Conservation (phyloP, 2,329 filamentous ascomycete genomes). For the Trichoderma sp. region DNA sequence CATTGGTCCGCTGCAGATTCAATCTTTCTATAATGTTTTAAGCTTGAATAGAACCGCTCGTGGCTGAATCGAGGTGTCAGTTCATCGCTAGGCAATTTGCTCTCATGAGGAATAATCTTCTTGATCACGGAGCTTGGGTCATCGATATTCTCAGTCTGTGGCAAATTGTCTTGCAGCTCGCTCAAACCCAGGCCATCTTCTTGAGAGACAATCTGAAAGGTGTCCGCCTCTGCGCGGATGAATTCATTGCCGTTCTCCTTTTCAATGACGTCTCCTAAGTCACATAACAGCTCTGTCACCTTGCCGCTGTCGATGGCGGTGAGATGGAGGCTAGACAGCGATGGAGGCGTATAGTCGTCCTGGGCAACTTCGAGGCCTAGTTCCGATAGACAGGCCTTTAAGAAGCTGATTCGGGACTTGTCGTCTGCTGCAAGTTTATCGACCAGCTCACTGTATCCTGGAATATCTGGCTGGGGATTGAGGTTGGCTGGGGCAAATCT, state of each 20-base stretch:
- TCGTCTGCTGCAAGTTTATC: constrained; percentile 71
- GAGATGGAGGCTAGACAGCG: constrained; percentile 80
- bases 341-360: constrained; percentile 70
- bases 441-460: constrained; percentile 72
- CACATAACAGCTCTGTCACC: constrained; percentile 68
- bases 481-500: constrained; percentile 86
- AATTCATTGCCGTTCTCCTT: constrained; percentile 68
- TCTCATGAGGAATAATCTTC: constrained; percentile 72
- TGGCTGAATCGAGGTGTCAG: constrained; percentile 89
- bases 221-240: constrained; percentile 81
- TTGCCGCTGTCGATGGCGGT: constrained; percentile 69
- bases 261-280: constrained; percentile 69
- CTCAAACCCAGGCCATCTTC: constrained; percentile 63
- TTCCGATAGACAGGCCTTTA: constrained; percentile 78
- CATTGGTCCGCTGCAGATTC: constrained; percentile 67
- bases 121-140: constrained; percentile 79
- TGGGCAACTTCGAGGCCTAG: constrained; percentile 79
- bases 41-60: constrained; percentile 72
- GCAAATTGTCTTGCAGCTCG: constrained; percentile 58
- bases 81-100: constrained; percentile 67
- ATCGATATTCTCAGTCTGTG: constrained; percentile 51
- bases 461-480: constrained; percentile 65
- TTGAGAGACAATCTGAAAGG: constrained; percentile 75
- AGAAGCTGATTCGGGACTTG: constrained; percentile 68
- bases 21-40: constrained; percentile 65